Conservation (phyloP, 1,139 yeast genomes). For the Blastobotrys apis region DNA sequence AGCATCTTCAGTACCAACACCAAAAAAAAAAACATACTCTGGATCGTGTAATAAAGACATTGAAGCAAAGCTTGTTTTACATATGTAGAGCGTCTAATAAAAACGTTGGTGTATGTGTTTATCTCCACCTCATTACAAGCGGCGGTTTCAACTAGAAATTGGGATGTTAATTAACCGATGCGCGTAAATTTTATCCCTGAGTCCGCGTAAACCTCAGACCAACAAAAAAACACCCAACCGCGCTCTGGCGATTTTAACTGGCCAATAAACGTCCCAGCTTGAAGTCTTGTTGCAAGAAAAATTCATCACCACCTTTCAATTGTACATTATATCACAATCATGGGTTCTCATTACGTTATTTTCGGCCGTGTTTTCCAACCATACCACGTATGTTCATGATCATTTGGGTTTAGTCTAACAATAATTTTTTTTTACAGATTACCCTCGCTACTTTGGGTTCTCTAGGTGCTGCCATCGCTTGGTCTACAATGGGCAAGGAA, state of each 20-base stretch:
- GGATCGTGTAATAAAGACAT: slow-evolving; percentile 32
- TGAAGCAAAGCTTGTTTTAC: too few relatives aligned
- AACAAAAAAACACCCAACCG: too few relatives aligned
- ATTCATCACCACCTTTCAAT: too few relatives aligned
- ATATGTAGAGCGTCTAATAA: too few relatives aligned
- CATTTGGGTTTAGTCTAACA: slow-evolving; percentile 8
- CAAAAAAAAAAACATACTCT: slow-evolving; percentile 26
- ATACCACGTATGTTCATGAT: slow-evolving; percentile 47
- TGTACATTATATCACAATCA: slow-evolving; percentile 29
- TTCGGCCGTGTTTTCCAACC: slow-evolving; percentile 74
- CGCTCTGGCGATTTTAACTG: too few relatives aligned
- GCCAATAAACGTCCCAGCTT: too few relatives aligned
- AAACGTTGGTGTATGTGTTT: too few relatives aligned
- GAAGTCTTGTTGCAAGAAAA: too few relatives aligned
- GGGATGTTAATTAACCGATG: too few relatives aligned
- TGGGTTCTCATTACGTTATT: slow-evolving; percentile 80
- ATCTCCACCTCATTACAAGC: too few relatives aligned
- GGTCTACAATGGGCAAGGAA: slow-evolving; percentile 28
- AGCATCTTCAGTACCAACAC: slow-evolving; percentile 11
- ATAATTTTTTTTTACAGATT: slow-evolving; percentile 25
- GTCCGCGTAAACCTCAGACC: neutral
- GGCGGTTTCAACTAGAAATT: too few relatives aligned
- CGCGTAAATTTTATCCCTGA: neutral
- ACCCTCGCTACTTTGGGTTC: slow-evolving; percentile 33
- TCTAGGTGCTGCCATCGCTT: slow-evolving; percentile 28